phyloP scores from a whole-genome alignment of 2,329 filamentous ascomycete genomes.

The Cladorrhinum sp. region DNA sequence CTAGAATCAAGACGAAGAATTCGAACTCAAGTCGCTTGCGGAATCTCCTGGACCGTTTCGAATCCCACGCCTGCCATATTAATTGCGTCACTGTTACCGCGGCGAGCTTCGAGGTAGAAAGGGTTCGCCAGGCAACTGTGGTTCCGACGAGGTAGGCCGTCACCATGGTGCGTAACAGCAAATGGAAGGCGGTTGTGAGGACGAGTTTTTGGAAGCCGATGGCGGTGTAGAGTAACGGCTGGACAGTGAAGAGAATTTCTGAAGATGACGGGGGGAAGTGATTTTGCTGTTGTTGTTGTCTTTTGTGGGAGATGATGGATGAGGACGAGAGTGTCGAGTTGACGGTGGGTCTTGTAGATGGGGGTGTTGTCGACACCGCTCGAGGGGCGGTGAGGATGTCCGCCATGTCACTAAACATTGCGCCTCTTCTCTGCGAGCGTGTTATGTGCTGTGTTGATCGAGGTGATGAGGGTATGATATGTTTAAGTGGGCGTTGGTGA shows the following conservation, averaged over 20 bases:
- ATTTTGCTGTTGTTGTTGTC: slow-evolving; percentile 8
- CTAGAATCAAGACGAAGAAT: slow-evolving; percentile 50
- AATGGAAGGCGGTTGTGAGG: slow-evolving; percentile 19
- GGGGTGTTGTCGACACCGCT: not conserved
- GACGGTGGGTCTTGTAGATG: not conserved
- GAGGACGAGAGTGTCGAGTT: not conserved
- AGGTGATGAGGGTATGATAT: not conserved
- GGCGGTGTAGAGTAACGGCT: slow-evolving; percentile 20
- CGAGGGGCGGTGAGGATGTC: slow-evolving; percentile 22
- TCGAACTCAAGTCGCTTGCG: slow-evolving; percentile 51
- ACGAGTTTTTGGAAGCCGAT: slow-evolving; percentile 25
- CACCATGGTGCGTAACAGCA: slow-evolving; percentile 22
- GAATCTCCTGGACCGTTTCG: slow-evolving; percentile 17
- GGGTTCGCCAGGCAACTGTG: slow-evolving; percentile 16
- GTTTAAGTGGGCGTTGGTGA: not conserved
- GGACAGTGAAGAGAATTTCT: slow-evolving; percentile 19
- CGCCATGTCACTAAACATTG: slow-evolving; percentile 15
- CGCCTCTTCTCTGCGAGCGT: too few species aligned
- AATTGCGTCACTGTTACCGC: slow-evolving; percentile 5
- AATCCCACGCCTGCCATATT: slow-evolving; percentile 21
- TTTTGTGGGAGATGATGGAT: slow-evolving; percentile 14
- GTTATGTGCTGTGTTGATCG: not conserved
- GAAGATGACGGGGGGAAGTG: slow-evolving; percentile 2
- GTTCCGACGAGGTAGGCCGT: slow-evolving; percentile 19
- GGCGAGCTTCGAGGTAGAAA: slow-evolving; percentile 16